Percentiles rank a stretch among this genome's conserved stretches.
These are phyloP conservation scores for Phaeosphaeria sp. DNA, from an alignment of 2,329 filamentous ascomycete genomes.

Conservation along the genomic window DNA sequence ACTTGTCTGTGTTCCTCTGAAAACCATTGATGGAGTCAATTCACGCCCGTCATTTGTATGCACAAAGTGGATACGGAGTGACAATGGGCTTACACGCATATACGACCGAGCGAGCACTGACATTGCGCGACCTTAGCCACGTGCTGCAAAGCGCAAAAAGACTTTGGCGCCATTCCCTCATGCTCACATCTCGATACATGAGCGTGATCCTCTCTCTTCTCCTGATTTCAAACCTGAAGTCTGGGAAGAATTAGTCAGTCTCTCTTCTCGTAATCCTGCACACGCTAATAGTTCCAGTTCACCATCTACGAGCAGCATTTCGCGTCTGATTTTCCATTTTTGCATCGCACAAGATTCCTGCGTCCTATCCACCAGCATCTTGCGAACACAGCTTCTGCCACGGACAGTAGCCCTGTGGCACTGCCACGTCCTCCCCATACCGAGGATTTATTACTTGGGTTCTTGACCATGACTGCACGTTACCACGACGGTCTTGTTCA, in stretches of 20 bases:
- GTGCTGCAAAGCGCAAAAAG: constrained; percentile 42
- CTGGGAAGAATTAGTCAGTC: constrained; percentile 67
- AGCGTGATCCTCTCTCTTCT: constrained; percentile 67
- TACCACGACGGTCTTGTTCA: constrained; percentile 65
- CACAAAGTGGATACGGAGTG: too few species aligned
- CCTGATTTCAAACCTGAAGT: constrained; percentile 68
- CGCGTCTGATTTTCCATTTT: constrained; percentile 73
- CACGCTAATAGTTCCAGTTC: constrained; percentile 51
- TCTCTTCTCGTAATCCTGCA: neutral
- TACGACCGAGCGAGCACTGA: constrained; percentile 3
- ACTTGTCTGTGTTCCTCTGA: too few species aligned
- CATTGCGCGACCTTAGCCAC: constrained; percentile 11
- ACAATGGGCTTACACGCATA: too few species aligned
- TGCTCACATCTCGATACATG: constrained; percentile 49
- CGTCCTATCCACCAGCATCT: constrained; percentile 32
- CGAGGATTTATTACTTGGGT: constrained; percentile 66
- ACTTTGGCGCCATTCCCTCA: constrained; percentile 43
- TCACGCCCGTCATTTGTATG: too few species aligned
- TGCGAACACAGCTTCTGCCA: constrained; percentile 32
- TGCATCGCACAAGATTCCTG: constrained; percentile 70
- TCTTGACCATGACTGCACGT: constrained; percentile 72
- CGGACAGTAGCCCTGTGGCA: constrained; percentile 33
- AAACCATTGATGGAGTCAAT: too few species aligned
- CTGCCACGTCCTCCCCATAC: constrained; percentile 57
- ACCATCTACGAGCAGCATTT: constrained; percentile 75